Evolutionary conservation across 2,329 filamentous ascomycete genomes (phyloP).

Genomic region (Nemania sp.): DNA sequence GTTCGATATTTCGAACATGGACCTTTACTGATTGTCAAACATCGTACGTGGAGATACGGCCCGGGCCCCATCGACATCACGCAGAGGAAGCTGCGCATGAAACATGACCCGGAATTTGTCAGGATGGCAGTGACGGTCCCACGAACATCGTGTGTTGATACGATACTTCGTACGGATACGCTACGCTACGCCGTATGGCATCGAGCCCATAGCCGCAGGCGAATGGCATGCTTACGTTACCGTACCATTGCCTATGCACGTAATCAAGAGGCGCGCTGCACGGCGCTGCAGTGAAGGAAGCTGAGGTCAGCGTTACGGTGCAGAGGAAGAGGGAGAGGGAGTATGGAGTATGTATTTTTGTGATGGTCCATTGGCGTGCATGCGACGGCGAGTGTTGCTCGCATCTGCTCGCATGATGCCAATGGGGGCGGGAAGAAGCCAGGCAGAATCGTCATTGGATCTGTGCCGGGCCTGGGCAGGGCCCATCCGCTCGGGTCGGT

Average conservation of each 20-base stretch:
- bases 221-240: no score
- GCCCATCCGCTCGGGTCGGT: conserved; percentile 35
- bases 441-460: conserved; percentile 10
- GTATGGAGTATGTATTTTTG: neutral
- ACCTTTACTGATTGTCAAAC: conserved; percentile 12
- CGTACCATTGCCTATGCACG: no score
- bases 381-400: conserved; percentile 5
- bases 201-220: neutral
- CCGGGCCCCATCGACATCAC: conserved; percentile 15
- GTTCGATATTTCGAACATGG: neutral
- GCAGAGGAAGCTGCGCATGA: neutral
- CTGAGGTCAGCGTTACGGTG: conserved; percentile 22
- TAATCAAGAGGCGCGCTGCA: no score
- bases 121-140: conserved; percentile 9
- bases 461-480: conserved; percentile 10
- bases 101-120: conserved; percentile 1
- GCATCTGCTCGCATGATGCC: neutral
- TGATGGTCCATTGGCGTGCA: conserved; percentile 3
- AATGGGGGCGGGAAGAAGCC: conserved; percentile 15
- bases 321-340: neutral
- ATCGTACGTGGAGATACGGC: conserved; percentile 12
- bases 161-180: neutral
- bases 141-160: neutral
- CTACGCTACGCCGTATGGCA: no score
- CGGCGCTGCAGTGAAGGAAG: neutral